phyloP scores from a whole-genome alignment of 306 rosid species.

The Casuarina equisetifolia region DNA sequence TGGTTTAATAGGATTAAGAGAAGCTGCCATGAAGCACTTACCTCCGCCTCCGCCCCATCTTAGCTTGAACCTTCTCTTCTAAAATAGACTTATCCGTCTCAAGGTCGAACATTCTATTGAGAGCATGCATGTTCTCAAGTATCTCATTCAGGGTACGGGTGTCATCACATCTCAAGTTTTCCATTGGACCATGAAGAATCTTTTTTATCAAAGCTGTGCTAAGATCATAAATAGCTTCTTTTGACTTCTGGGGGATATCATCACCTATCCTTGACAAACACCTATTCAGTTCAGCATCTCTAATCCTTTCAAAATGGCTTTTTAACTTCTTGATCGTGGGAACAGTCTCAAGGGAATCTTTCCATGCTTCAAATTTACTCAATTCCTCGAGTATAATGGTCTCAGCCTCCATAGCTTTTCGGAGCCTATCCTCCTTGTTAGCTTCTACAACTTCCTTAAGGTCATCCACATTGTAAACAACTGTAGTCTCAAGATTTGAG shows the following conservation, averaged over 20 bases:
- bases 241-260: constrained; percentile 61
- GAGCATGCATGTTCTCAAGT: constrained; percentile 79
- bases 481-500: constrained; percentile 56
- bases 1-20: constrained; percentile 19
- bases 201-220: constrained; percentile 75
- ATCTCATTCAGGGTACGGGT: constrained; percentile 50
- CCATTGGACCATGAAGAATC: constrained; percentile 90
- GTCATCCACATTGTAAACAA: constrained; percentile 82
- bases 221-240: constrained; percentile 69
- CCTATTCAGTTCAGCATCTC: constrained; percentile 77
- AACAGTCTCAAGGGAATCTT: constrained; percentile 78
- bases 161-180: constrained; percentile 79
- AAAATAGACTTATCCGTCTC: constrained; percentile 66
- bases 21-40: constrained; percentile 28
- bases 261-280: constrained; percentile 78
- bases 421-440: constrained; percentile 76
- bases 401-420: constrained; percentile 69
- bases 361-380: constrained; percentile 77
- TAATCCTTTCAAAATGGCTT: constrained; percentile 73
- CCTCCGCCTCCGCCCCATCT: constrained; percentile 49
- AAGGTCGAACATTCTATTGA: constrained; percentile 88
- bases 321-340: constrained; percentile 89
- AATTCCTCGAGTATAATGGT: constrained; percentile 63
- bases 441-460: constrained; percentile 88
- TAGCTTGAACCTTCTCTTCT: constrained; percentile 78